Evolutionary conservation across 2,329 filamentous ascomycete genomes (phyloP).

Genomic region (Zymoseptoria brevis): DNA sequence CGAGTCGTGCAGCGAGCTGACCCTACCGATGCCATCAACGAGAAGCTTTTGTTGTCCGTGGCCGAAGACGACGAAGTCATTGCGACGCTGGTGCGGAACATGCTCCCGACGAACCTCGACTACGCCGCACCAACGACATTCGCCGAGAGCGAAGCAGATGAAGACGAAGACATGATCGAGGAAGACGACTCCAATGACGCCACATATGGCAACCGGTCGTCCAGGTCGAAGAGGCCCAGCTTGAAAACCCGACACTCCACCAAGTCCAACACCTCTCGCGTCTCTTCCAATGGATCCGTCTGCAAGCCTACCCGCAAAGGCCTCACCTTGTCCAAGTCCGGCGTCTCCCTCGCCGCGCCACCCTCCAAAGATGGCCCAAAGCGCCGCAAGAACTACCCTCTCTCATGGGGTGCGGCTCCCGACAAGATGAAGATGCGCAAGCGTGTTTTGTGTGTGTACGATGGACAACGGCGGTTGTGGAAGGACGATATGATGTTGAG

Average conservation of each 20-base stretch:
- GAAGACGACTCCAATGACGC: conserved; percentile 46
- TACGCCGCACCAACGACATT: conserved; percentile 34
- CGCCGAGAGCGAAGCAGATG: conserved; percentile 50
- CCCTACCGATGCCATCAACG: conserved; percentile 51
- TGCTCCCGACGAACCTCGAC: conserved; percentile 44
- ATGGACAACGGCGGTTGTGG: conserved; percentile 77
- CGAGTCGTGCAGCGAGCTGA: conserved; percentile 55
- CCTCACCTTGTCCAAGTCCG: conserved; percentile 70
- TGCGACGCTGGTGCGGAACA: conserved; percentile 51
- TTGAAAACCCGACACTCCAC: conserved; percentile 41
- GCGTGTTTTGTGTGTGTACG: conserved; percentile 86
- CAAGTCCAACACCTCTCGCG: conserved; percentile 36
- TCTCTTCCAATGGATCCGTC: conserved; percentile 31
- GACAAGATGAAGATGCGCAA: conserved; percentile 98
- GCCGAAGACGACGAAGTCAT: conserved; percentile 51
- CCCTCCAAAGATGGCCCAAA: conserved; percentile 56
- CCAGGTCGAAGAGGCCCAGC: conserved; percentile 41
- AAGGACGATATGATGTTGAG: conserved; percentile 99
- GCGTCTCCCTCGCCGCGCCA: conserved; percentile 51
- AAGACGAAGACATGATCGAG: conserved; percentile 49
- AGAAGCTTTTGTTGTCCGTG: conserved; percentile 49
- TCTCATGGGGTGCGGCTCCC: conserved; percentile 84
- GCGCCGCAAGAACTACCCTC: conserved; percentile 87
- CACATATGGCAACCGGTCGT: conserved; percentile 44
- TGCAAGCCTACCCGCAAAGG: conserved; percentile 53